These are phyloP conservation scores for Fusarium foetens DNA, from an alignment of 2,329 filamentous ascomycete genomes.

Conservation along the genomic window DNA sequence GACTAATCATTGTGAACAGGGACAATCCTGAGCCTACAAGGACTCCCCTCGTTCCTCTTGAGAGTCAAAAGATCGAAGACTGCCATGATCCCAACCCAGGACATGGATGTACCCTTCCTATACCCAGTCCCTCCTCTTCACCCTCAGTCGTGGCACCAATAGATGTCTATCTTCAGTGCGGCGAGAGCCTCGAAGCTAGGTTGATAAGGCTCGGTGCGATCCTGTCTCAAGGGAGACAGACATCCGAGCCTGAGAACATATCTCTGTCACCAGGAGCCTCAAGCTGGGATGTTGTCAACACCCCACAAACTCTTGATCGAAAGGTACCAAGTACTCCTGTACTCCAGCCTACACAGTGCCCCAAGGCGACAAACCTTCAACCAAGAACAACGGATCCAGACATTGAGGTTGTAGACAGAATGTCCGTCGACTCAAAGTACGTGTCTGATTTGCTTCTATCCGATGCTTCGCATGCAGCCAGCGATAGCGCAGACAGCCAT, in stretches of 20 bases:
- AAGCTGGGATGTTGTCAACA: constrained; percentile 16
- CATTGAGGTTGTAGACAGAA: not conserved
- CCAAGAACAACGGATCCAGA: not conserved
- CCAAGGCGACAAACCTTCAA: not conserved
- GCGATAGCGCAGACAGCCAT: not conserved
- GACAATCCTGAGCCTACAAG: not conserved
- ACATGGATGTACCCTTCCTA: constrained; percentile 15
- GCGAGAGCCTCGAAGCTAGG: constrained; percentile 25
- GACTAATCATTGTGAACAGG: no score
- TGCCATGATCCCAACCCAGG: not conserved
- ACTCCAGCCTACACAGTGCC: not conserved
- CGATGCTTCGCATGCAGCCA: not conserved
- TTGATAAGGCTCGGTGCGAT: constrained; percentile 1
- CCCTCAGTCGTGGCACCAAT: constrained; percentile 10
- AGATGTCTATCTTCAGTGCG: constrained; percentile 26
- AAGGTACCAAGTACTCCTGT: not conserved
- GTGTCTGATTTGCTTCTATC: constrained; percentile 18
- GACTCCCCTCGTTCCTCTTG: not conserved
- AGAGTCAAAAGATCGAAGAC: not conserved
- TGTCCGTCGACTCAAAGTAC: not conserved
- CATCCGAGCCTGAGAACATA: not conserved
- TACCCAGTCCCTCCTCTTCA: constrained; percentile 6
- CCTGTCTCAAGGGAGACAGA: not conserved
- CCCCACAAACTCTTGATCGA: not conserved
- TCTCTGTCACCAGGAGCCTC: not conserved